Evolutionary conservation across 495 filamentous ascomycete species (phyloP), one percentile per base, ranked within the genome.

Genomic region (Aspergillus biplanus): DNA sequence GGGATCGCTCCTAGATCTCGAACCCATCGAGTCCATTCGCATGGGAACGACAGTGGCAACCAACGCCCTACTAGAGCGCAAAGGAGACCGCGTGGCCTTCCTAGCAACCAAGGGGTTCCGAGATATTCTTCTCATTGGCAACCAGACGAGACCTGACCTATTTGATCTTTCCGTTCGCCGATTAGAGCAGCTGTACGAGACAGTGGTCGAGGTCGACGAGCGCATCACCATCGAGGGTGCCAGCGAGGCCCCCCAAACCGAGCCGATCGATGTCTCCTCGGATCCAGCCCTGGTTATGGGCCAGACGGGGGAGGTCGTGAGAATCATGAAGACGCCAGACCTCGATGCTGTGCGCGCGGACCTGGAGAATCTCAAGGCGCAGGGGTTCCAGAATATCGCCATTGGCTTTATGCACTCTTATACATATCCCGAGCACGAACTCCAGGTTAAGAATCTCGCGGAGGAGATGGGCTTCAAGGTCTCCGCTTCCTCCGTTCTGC

Each of bases 41-140:
- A 92, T 93, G 89, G 90, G 90, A n/a, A 93, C 90, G 16, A 93
- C 90, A 8, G 89, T 93, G 33, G 90, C 90, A 2, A 93, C 90
- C 13, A 93, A 93, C 65, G 90, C 90, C 33, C 75, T 97, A 56
- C 79, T 97, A 2, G 93, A 97, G 74, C 76, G 93, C 52, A 97
- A 97, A 74, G 93, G 93, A 15, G 92, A 96, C 76, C 85, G 85
- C 67, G 92, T 92, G 65, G 93, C 90, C 7, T 82, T 97, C 73
- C 82, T 97, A 3, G 89, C 92, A 13, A 96, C 93, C 2, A 88
- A 90, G 70, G 93, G 93, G 0, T 97, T 97, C 76, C 88, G 87
- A 63, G 93, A 97, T 74, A 92, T 90, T 62, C 80, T 96, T 12
- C 83, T 87, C n/a, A 93, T 92, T 62, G 90, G 89, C 34, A 92